Base-by-base conservation (phyloP, 495 filamentous ascomycete genomes). In the Viridothelium virens region DNA sequence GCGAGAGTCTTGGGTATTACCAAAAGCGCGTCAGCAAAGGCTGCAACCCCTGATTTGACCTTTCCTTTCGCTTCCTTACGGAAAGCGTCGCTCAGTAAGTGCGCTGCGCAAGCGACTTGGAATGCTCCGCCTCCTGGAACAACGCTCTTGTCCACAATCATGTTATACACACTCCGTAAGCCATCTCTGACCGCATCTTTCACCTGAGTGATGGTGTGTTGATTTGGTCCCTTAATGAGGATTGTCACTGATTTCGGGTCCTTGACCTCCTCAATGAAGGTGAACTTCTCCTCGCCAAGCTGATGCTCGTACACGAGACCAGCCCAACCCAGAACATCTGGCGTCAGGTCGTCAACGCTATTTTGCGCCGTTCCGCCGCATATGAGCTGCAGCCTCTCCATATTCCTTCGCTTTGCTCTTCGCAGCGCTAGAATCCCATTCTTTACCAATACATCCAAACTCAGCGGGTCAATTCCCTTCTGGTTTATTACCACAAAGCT, bases 231-330 rank as follows among this genome's bases (percentile, higher is more conserved):
- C 81, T 98, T 98, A 81, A 98, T 97, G 65, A 98, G 83, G 12
- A 98, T 81, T 25, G 94, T 98, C n/a, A 97, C 95, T 4, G 95
- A 97, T 81, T 97, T 98, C 62, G 94, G 90, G 62, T 97, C 90
- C 83, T 96, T 97, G 70, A 98, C 94, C 66, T 98, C 95, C 77
- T 97, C 95, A 63, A 98, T 84, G 70, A 98, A 98, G 16, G 94
- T 98, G 79, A 90, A 98, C 80, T 98, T 98, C 80, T 98, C 94
- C 81, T 98, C 94, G 63, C 94, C 94, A 3, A 98, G 84, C 74
- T 95, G 90, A 79, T 97, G 92, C 80, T 98, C 94, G 71, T 98
- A 97, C 50, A 98, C 94, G 46, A 89, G 82, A 61, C 94, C 94
- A 63, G 95, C 94, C 94, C 94, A 98, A 37, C 94, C 94, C 62